Evolutionary conservation across 352 stramenopile species (phyloP).

Genomic region (Pythium biforme): DNA sequence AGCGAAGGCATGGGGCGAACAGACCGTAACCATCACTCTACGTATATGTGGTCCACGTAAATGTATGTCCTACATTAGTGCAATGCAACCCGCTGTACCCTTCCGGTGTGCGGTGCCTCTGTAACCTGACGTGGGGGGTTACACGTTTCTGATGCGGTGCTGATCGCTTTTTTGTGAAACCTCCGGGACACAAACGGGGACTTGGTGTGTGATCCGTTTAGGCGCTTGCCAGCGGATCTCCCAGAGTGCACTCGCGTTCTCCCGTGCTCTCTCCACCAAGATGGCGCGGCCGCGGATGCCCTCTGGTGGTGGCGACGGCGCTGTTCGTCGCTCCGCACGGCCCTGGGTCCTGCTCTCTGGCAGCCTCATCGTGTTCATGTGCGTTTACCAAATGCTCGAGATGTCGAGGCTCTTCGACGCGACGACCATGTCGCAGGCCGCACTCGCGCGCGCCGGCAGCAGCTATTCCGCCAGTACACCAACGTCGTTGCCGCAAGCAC

Average conservation of each 20-base stretch:
- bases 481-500: neutral
- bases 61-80: neutral
- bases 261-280: too few relatives aligned
- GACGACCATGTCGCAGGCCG: slow-evolving; percentile 3
- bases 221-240: too few relatives aligned
- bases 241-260: too few relatives aligned
- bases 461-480: neutral
- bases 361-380: slow-evolving; percentile 14
- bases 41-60: neutral
- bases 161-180: neutral
- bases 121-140: neutral
- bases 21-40: neutral
- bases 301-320: neutral
- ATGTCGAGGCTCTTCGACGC: slow-evolving; percentile 22
- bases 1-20: neutral
- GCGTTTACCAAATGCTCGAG: slow-evolving; percentile 20
- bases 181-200: neutral
- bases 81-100: too few relatives aligned
- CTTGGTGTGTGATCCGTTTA: neutral
- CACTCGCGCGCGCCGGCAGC: slow-evolving; percentile 2
- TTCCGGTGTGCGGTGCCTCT: neutral
- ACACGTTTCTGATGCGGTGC: neutral
- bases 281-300: slow-evolving; percentile 9
- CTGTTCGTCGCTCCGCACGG: neutral
- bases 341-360: slow-evolving; percentile 19